phyloP scores from a whole-genome alignment of 1,284 basidiomycete species.

The Caloboletus firmus region DNA sequence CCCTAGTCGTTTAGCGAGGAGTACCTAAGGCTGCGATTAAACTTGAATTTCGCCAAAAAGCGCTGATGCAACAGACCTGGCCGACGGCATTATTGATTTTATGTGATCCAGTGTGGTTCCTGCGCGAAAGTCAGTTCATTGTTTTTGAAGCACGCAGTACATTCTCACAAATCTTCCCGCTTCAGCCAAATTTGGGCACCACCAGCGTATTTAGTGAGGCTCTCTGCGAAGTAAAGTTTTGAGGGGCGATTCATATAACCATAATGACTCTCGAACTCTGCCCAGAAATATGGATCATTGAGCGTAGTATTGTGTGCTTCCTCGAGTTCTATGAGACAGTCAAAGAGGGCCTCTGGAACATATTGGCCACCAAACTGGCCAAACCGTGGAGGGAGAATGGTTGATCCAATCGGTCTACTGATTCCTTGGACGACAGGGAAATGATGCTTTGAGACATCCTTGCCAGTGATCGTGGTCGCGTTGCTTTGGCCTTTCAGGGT shows the following conservation, averaged over 20 bases:
- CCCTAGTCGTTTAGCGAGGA: conserved; percentile 2
- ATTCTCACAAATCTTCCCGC: conserved; percentile 1
- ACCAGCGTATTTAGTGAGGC: neutral
- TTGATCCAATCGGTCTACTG: neutral
- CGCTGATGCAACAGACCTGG: neutral
- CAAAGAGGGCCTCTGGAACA: conserved; percentile 5
- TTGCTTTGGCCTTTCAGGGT: neutral
- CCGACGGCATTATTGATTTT: conserved; percentile 4
- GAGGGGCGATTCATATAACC: neutral
- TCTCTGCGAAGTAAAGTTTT: neutral
- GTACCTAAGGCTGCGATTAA: neutral
- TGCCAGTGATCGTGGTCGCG: neutral
- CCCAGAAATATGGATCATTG: conserved; percentile 1
- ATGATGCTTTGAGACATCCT: neutral
- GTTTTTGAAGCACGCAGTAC: neutral
- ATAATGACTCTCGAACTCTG: neutral
- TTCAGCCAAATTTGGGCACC: conserved; percentile 3
- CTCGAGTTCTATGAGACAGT: conserved; percentile 5
- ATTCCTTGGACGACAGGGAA: conserved; percentile 1
- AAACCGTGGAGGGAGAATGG: neutral
- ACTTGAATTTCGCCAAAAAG: neutral
- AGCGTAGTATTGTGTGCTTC: conserved; percentile 1
- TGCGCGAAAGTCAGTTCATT: neutral
- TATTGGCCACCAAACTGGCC: conserved; percentile 7
- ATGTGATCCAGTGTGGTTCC: conserved; percentile 1